Evolutionary conservation across 2,329 filamentous ascomycete species (phyloP).

Genomic region (Pseudocercospora vitis): DNA sequence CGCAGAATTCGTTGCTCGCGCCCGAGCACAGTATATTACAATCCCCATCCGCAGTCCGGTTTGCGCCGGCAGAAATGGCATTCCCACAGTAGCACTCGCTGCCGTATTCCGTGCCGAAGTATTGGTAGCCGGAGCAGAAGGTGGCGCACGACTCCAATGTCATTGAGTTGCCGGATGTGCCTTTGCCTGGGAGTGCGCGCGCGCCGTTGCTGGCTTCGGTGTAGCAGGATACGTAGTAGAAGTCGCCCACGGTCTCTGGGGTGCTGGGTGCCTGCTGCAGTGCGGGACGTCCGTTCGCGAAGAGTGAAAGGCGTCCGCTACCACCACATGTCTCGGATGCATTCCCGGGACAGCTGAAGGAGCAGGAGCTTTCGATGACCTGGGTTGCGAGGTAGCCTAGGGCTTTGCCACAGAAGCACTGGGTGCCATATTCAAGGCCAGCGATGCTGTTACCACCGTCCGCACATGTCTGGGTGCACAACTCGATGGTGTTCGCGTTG

Average conservation of each 20-base stretch:
- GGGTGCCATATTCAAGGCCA: slow-evolving; percentile 36
- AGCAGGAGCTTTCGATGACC: slow-evolving; percentile 37
- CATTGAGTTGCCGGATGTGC: slow-evolving; percentile 37
- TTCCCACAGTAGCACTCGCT: slow-evolving; percentile 28
- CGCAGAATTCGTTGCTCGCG: slow-evolving; percentile 34
- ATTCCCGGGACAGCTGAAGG: slow-evolving; percentile 36
- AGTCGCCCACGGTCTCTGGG: slow-evolving; percentile 33
- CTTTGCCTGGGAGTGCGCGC: slow-evolving; percentile 32
- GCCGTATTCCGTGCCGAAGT: slow-evolving; percentile 42
- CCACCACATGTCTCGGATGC: slow-evolving; percentile 35
- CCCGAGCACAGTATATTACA: slow-evolving; percentile 28
- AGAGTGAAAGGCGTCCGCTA: slow-evolving; percentile 36
- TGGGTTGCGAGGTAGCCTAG: slow-evolving; percentile 30
- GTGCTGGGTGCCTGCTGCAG: slow-evolving; percentile 28
- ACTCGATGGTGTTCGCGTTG: slow-evolving; percentile 35
- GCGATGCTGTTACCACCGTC: slow-evolving; percentile 38
- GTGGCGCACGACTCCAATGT: slow-evolving; percentile 43
- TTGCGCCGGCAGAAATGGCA: slow-evolving; percentile 9
- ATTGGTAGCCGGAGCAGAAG: slow-evolving; percentile 33
- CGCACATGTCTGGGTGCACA: slow-evolving; percentile 36
- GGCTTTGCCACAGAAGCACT: slow-evolving; percentile 40
- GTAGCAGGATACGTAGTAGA: slow-evolving; percentile 36
- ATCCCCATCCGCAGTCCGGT: slow-evolving; percentile 7
- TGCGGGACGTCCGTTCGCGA: slow-evolving; percentile 30
- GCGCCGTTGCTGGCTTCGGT: slow-evolving; percentile 30